These are phyloP conservation scores for Trypethelium eluteriae DNA, from an alignment of 495 filamentous ascomycete species.

Conservation along the genomic window DNA sequence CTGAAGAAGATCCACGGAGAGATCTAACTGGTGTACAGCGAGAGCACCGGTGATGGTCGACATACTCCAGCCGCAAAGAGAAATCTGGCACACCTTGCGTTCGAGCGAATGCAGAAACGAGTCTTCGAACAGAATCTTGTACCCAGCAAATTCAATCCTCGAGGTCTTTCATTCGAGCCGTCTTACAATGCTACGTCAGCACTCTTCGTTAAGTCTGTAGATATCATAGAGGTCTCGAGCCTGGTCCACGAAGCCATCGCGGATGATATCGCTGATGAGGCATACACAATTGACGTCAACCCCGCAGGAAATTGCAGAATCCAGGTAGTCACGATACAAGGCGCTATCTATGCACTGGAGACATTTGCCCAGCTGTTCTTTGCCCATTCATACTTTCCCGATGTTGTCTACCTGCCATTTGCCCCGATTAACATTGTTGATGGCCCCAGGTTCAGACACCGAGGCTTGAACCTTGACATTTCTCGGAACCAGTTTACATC, in stretches of 20 bases:
- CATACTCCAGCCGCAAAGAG: neutral
- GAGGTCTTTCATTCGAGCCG: slow-evolving; percentile 55
- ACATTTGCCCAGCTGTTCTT: slow-evolving; percentile 73
- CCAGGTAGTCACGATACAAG: slow-evolving; percentile 53
- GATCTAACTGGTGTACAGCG: neutral
- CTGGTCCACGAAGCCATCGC: slow-evolving; percentile 48
- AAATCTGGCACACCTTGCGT: neutral
- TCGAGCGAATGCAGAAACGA: neutral
- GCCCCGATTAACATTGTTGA: slow-evolving; percentile 63
- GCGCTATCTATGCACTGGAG: slow-evolving; percentile 57
- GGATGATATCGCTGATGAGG: slow-evolving; percentile 61
- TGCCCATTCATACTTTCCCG: slow-evolving; percentile 46
- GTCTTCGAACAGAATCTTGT: slow-evolving; percentile 56
- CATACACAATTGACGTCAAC: slow-evolving; percentile 56
- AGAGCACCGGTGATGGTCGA: neutral
- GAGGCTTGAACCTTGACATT: slow-evolving; percentile 69
- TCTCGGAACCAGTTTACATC: slow-evolving; percentile 53
- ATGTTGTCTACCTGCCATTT: slow-evolving; percentile 51
- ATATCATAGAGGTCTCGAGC: slow-evolving; percentile 50
- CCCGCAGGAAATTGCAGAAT: slow-evolving; percentile 49
- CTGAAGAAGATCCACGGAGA: neutral
- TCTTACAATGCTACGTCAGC: slow-evolving; percentile 28
- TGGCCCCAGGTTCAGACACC: slow-evolving; percentile 58
- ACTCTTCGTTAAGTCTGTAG: slow-evolving; percentile 47
- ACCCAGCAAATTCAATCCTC: slow-evolving; percentile 66